These are phyloP conservation scores for Talaromyces wortmannii DNA, from an alignment of 495 filamentous ascomycete genomes.

Conservation along the genomic window DNA sequence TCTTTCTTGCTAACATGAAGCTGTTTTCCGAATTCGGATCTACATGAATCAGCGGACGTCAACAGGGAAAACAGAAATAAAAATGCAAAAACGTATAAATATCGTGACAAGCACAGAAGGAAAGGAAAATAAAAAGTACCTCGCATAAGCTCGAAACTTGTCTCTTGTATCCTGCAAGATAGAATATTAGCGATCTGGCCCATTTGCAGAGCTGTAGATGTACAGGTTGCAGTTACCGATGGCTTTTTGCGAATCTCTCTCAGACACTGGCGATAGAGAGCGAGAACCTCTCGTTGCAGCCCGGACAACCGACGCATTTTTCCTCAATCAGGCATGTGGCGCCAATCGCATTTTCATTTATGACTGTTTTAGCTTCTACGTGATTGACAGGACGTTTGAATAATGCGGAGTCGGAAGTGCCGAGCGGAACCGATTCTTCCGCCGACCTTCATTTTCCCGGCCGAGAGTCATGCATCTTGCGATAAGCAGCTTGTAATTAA, in stretches of 20 bases:
- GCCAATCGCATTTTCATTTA: not conserved
- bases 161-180: slow-evolving; percentile 34
- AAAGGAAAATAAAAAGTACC: slow-evolving; percentile 28
- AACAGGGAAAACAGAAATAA: too few species aligned
- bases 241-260: slow-evolving; percentile 79
- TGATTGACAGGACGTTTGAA: not conserved
- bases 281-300: slow-evolving; percentile 82
- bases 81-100: not conserved
- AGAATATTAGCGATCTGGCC: slow-evolving; percentile 3
- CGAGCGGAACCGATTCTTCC: not conserved
- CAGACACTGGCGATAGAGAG: slow-evolving; percentile 80
- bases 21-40: slow-evolving; percentile 72
- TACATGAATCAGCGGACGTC: slow-evolving; percentile 16
- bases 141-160: slow-evolving; percentile 50
- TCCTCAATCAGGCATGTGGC: not conserved
- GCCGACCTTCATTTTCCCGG: slow-evolving; percentile 9
- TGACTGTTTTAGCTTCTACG: too few species aligned
- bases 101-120: slow-evolving; percentile 7
- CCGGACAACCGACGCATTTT: slow-evolving; percentile 57
- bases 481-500: not conserved
- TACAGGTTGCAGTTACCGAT: slow-evolving; percentile 38
- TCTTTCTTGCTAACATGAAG: slow-evolving; percentile 73
- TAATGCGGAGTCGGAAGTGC: not conserved
- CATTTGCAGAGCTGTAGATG: not conserved
- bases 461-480: slow-evolving; percentile 6